Evolutionary conservation across 768 basidiomycete species (phyloP), one percentile per base, ranked within the genome.

Genomic region (Termitomyces sp.): DNA sequence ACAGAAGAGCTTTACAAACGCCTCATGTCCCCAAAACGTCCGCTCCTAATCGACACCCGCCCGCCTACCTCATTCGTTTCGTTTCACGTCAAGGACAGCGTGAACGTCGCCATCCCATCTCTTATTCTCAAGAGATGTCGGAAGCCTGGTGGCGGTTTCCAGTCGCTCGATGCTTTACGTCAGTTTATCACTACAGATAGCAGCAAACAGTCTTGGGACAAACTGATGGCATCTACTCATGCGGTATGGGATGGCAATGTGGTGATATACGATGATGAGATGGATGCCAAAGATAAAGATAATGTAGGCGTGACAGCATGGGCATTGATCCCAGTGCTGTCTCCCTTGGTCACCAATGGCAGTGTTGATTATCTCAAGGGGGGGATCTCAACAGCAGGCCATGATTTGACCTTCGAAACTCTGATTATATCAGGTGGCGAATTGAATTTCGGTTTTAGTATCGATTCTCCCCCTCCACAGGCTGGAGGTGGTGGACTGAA

Each of bases 21-120:
- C 25, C 77, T 90, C 17, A 68, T 73, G 45, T 76, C 79, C n/a
- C 61, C 70, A 9, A 69, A 68, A 32, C 82, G 79, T 2, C 89
- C 92, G 9, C 75, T 95, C 23, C 72, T 96, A 57, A 81, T 96
- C 67, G 94, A 97, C 71, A 92, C 90, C 38, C 84, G 94, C 4
- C 84, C 89, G 4, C 77, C 85, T 19, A 76, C 82, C 1, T 75
- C 83, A 10, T 92, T 85, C 73, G 75, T 86, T 35, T 73, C 83
- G 3, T 80, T 78, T 55, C 90, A 86, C 68, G 71, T 97, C 51
- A 68, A 75, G 38, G 75, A 84, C 62, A 89, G 87, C 69, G 81
- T 93, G 58, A 95, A 95, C 71, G 79, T 97, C 47, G 88, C 88
- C 32, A 90, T 97, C 42, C 94, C 95, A 0, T 89, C 91, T 25